Evolutionary conservation across 345 rosid species (phyloP).

Genomic region (Eucalyptus coolabah): DNA sequence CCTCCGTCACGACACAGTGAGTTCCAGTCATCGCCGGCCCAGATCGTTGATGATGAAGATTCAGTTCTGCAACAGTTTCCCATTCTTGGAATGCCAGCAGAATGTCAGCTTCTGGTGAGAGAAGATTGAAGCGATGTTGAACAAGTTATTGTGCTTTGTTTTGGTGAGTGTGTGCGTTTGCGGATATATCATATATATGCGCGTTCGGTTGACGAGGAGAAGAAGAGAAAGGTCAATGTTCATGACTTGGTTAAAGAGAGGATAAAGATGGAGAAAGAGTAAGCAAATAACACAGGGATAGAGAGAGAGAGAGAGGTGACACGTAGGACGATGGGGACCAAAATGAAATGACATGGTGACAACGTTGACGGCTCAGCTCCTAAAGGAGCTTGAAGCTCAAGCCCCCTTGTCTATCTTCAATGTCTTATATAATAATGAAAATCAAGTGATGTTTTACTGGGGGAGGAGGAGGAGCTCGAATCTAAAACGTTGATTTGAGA

Average conservation of each 20-base stretch:
- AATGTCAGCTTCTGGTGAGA: background rate
- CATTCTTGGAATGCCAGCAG: slow-evolving; percentile 1
- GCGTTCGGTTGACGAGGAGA: background rate
- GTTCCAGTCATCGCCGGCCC: slow-evolving; percentile 33
- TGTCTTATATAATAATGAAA: no score
- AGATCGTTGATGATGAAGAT: background rate
- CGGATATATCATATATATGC: background rate
- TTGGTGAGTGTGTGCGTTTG: background rate
- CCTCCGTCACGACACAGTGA: background rate
- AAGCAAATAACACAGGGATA: no score
- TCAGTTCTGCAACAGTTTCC: slow-evolving; percentile 22
- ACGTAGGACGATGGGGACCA: background rate
- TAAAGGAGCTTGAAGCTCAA: background rate
- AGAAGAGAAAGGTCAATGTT: no score
- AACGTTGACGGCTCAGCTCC: background rate
- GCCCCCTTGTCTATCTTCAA: background rate
- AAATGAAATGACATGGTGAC: background rate
- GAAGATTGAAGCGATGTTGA: background rate
- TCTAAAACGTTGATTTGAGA: background rate
- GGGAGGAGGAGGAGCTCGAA: no score
- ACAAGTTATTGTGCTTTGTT: background rate
- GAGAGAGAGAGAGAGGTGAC: background rate
- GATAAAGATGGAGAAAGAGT: background rate
- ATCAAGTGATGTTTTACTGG: no score
- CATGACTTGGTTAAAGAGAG: background rate